Evolutionary conservation across 2,329 filamentous ascomycete species (phyloP).

Genomic region (Diaporthe sp.): DNA sequence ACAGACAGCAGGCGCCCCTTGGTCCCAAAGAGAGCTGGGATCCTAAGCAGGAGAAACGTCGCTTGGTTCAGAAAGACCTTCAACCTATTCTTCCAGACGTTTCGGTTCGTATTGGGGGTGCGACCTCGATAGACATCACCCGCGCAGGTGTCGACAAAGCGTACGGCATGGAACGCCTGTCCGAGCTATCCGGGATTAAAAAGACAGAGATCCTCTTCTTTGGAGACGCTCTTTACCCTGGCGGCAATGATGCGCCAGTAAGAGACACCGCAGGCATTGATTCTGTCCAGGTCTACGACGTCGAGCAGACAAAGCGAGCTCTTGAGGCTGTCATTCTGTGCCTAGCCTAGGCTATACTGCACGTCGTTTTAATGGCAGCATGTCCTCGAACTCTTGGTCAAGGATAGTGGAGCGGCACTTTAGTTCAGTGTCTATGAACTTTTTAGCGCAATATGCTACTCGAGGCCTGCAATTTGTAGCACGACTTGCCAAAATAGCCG

Average conservation of each 20-base stretch:
- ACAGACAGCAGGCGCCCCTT: constrained; percentile 54
- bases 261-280: constrained; percentile 40
- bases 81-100: constrained; percentile 52
- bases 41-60: constrained; percentile 56
- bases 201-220: constrained; percentile 57
- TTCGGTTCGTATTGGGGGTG: constrained; percentile 57
- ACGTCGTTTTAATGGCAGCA: neutral
- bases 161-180: constrained; percentile 48
- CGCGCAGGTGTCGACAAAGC: constrained; percentile 56
- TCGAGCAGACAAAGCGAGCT: constrained; percentile 42
- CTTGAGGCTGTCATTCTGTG: constrained; percentile 41
- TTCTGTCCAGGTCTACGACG: constrained; percentile 39
- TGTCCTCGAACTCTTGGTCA: neutral
- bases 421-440: neutral
- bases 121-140: constrained; percentile 57
- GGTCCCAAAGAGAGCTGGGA: constrained; percentile 55
- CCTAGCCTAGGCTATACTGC: constrained; percentile 14
- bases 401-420: neutral
- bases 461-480: neutral
- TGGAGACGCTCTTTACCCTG: constrained; percentile 57
- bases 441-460: neutral
- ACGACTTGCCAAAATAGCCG: neutral
- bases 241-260: constrained; percentile 52
- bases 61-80: constrained; percentile 55
- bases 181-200: constrained; percentile 50